phyloP scores from a whole-genome alignment of 345 rosid genomes.

The Eutrema yunnanense region DNA sequence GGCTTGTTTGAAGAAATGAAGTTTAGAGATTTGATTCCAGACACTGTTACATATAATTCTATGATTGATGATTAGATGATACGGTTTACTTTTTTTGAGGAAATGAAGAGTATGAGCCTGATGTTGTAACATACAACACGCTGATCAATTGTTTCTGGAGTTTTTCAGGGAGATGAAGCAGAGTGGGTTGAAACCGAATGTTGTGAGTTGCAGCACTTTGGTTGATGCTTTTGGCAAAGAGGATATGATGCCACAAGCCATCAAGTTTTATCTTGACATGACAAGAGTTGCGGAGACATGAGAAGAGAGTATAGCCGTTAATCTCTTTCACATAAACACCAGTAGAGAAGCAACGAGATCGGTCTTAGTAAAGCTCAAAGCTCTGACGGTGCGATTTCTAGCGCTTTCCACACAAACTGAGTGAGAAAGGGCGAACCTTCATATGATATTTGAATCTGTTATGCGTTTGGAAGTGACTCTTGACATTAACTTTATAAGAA shows the following conservation, averaged over 20 bases:
- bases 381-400: background rate
- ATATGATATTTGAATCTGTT: background rate
- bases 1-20: slow-evolving; percentile 54
- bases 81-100: slow-evolving; percentile 35
- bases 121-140: slow-evolving; percentile 54
- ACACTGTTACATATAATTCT: slow-evolving; percentile 64
- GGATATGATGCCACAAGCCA: slow-evolving; percentile 58
- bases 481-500: background rate
- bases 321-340: too few relatives aligned
- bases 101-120: slow-evolving; percentile 57
- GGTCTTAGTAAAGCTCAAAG: too few relatives aligned
- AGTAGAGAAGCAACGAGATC: too few relatives aligned
- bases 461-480: background rate
- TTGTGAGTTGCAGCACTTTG: slow-evolving; percentile 58
- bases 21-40: slow-evolving; percentile 45
- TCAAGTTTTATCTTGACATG: slow-evolving; percentile 62
- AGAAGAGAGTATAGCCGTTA: too few relatives aligned
- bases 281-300: slow-evolving; percentile 30
- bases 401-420: background rate
- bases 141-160: slow-evolving; percentile 58
- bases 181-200: slow-evolving; percentile 49
- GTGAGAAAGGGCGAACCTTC: background rate
- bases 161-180: slow-evolving; percentile 52
- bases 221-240: slow-evolving; percentile 69
- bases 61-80: slow-evolving; percentile 56